Conservation (phyloP, 75 land plant genomes). For the Pinus albicaulis region DNA sequence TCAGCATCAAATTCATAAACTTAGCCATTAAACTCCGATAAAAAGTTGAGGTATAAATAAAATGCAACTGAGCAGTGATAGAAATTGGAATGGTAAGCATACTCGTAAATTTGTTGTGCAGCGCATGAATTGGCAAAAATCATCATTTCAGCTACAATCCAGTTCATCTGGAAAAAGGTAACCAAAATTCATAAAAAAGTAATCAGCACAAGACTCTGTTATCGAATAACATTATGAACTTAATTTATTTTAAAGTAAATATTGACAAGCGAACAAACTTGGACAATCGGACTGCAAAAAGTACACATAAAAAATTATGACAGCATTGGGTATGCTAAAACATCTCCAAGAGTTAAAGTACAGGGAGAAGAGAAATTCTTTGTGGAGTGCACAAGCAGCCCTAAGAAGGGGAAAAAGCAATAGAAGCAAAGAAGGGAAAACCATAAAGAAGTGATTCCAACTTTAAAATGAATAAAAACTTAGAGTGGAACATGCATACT, state of each 20-base stretch:
- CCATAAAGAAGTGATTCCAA: background rate
- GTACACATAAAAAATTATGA: background rate
- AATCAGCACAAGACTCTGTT: background rate
- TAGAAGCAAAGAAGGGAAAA: too few species aligned
- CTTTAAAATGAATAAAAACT: background rate
- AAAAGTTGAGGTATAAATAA: background rate
- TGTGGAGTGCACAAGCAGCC: too few species aligned
- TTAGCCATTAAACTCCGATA: too few species aligned
- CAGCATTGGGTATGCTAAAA: background rate
- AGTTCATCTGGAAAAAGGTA: conserved; percentile 23
- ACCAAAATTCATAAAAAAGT: background rate
- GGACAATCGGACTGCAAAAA: background rate
- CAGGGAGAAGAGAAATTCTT: too few species aligned
- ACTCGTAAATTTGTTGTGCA: conserved; percentile 15
- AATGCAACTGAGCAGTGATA: background rate
- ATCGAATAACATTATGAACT: background rate
- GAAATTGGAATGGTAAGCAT: conserved; percentile 1
- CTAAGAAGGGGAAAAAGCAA: too few species aligned
- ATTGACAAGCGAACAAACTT: background rate
- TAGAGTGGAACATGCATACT: background rate
- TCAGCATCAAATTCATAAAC: too few species aligned
- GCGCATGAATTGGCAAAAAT: conserved; percentile 29
- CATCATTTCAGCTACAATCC: conserved; percentile 31
- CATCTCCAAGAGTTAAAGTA: background rate
- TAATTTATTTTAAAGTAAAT: too few species aligned